Conservation (phyloP, 208 protist genomes). For the Willaertia magna region DNA sequence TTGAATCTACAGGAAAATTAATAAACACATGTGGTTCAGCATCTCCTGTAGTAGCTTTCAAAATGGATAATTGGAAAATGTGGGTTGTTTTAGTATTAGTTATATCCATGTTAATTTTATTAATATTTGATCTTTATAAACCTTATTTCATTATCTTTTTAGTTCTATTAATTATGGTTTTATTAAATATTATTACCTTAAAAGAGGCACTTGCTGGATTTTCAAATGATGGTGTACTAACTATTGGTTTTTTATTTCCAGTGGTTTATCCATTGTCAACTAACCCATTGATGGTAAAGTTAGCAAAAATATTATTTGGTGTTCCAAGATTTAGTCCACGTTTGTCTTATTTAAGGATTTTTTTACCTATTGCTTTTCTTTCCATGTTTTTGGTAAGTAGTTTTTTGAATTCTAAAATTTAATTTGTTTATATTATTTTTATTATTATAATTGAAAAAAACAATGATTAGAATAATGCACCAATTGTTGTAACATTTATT, state of each 20-base stretch:
- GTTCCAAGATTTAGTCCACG: neutral
- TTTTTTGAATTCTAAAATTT: no score
- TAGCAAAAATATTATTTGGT: neutral
- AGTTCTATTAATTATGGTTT: neutral
- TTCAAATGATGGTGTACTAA: constrained; percentile 3
- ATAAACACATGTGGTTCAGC: neutral
- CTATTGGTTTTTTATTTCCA: constrained; percentile 12
- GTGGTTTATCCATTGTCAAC: neutral
- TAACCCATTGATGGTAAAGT: neutral
- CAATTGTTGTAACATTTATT: constrained; percentile 26
- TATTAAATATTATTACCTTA: neutral
- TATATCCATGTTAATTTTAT: neutral
- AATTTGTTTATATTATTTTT: no score
- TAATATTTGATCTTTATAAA: neutral
- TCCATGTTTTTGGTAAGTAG: neutral
- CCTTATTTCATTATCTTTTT: constrained; percentile 6
- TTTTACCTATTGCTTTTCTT: neutral
- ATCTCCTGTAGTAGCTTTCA: neutral
- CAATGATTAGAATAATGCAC: constrained; percentile 38
- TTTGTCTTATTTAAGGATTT: neutral
- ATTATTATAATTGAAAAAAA: no score
- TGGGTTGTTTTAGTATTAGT: neutral
- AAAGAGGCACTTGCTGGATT: constrained; percentile 16
- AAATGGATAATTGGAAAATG: neutral
- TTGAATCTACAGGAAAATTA: no score